Conservation (phyloP, 495 filamentous ascomycete species). For the Niebla homalea region DNA sequence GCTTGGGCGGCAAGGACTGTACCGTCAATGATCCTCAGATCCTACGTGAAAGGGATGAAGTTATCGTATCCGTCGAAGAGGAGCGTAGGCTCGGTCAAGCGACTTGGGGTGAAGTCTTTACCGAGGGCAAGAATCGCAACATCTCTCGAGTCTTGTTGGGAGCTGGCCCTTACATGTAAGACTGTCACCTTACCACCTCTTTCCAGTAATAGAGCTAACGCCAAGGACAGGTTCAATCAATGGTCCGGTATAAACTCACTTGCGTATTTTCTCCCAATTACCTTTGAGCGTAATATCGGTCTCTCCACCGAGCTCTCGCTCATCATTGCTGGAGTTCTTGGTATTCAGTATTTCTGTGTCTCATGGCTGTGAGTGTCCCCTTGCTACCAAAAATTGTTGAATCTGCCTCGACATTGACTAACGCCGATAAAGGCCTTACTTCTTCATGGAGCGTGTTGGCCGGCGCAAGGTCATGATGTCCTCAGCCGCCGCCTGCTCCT, state of each 20-base stretch:
- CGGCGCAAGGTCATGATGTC: constrained; percentile 42
- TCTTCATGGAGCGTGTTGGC: constrained; percentile 39
- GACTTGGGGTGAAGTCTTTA: constrained; percentile 15
- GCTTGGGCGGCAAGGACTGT: constrained; percentile 42
- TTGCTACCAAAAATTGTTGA: neutral
- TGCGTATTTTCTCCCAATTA: constrained; percentile 12
- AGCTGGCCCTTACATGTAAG: constrained; percentile 13
- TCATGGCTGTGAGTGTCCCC: constrained; percentile 12
- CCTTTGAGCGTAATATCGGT: constrained; percentile 15
- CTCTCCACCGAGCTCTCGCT: constrained; percentile 10
- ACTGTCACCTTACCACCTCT: neutral
- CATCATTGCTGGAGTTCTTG: constrained; percentile 12
- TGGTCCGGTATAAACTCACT: constrained; percentile 16
- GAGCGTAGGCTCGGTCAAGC: constrained; percentile 8
- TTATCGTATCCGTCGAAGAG: constrained; percentile 11
- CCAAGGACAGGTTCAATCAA: constrained; percentile 9
- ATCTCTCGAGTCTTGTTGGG: constrained; percentile 14
- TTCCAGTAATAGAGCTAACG: neutral
- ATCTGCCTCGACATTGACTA: neutral
- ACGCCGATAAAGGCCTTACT: constrained; percentile 24
- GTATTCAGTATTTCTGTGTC: constrained; percentile 14
- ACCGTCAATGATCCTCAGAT: constrained; percentile 35
- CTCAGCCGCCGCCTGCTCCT: constrained; percentile 34
- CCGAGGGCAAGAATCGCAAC: constrained; percentile 12
- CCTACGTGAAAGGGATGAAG: constrained; percentile 10